Conservation (phyloP, 495 filamentous ascomycete genomes). For the Mytilinidion resinicola region DNA sequence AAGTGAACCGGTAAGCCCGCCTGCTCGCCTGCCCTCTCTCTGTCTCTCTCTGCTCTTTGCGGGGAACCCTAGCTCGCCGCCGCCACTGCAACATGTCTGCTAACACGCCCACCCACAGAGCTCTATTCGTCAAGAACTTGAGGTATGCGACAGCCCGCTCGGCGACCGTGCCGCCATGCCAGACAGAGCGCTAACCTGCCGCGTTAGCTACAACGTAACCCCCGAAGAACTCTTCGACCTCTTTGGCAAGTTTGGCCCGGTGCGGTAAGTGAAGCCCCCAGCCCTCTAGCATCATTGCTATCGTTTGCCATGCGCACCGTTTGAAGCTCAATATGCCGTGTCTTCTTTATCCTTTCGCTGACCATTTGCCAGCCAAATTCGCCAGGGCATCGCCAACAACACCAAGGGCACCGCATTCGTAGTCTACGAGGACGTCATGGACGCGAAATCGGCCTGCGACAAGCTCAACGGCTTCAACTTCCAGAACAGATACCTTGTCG, state of each 20-base stretch:
- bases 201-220: slow-evolving; percentile 82
- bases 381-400: slow-evolving; percentile 93
- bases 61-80: background rate
- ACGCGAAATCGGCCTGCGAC: slow-evolving; percentile 97
- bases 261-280: slow-evolving; percentile 58
- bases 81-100: slow-evolving; percentile 8
- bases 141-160: slow-evolving; percentile 51
- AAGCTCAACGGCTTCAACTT: slow-evolving; percentile 99
- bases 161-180: background rate
- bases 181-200: slow-evolving; percentile 14
- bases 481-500: slow-evolving; percentile 98
- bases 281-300: background rate
- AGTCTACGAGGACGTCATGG: slow-evolving; percentile 98
- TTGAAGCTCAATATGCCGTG: background rate
- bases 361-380: slow-evolving; percentile 71
- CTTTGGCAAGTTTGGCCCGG: slow-evolving; percentile 89
- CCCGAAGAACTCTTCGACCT: slow-evolving; percentile 91
- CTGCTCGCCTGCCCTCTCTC: slow-evolving; percentile 23
- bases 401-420: slow-evolving; percentile 98
- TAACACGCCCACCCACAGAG: slow-evolving; percentile 49
- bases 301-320: no score
- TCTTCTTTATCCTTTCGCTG: background rate
- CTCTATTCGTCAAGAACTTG: slow-evolving; percentile 97
- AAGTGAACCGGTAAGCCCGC: slow-evolving; percentile 80
- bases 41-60: background rate